phyloP scores from a whole-genome alignment of 768 basidiomycete genomes.

The Xerocomus potaroensis region DNA sequence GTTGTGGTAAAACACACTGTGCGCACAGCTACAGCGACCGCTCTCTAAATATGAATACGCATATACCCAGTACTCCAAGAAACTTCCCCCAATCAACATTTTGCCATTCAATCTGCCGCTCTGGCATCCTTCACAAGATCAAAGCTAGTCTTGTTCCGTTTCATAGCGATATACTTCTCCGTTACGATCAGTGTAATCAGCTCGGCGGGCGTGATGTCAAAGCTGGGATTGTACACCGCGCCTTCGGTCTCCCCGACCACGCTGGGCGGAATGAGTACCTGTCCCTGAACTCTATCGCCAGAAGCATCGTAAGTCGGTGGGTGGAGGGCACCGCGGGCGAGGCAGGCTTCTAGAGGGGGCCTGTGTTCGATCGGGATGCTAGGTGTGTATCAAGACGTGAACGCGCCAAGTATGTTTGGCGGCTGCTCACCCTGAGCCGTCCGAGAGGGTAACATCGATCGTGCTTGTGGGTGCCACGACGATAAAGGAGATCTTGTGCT shows the following conservation, averaged over 20 bases:
- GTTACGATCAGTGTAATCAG: constrained; percentile 94
- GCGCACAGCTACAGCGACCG: too few relatives aligned
- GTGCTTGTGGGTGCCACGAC: constrained; percentile 93
- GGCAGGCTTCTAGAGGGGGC: constrained; percentile 80
- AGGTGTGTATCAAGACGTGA: not conserved
- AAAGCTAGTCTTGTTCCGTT: constrained; percentile 51
- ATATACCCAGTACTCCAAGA: not conserved
- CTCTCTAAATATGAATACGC: not conserved
- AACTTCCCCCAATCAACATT: not conserved
- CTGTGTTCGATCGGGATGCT: constrained; percentile 94
- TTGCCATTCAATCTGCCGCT: constrained; percentile 1
- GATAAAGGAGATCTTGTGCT: constrained; percentile 87
- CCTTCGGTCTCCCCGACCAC: constrained; percentile 34
- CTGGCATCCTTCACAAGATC: constrained; percentile 48
- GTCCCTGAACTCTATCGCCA: constrained; percentile 58
- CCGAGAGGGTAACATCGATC: constrained; percentile 73
- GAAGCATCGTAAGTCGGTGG: constrained; percentile 38
- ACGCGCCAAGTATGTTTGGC: not conserved
- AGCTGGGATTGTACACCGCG: constrained; percentile 84
- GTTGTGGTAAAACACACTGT: too few relatives aligned
- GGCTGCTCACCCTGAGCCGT: constrained; percentile 53
- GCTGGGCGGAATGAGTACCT: constrained; percentile 79
- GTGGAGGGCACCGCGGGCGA: constrained; percentile 78
- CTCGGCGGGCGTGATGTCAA: constrained; percentile 93
- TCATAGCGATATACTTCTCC: constrained; percentile 88